A percentile compares a stretch with the other conserved stretches of the same genome.
Conservation (phyloP, 169 alveolate genomes). For the Cryptosporidium tyzzeri region DNA sequence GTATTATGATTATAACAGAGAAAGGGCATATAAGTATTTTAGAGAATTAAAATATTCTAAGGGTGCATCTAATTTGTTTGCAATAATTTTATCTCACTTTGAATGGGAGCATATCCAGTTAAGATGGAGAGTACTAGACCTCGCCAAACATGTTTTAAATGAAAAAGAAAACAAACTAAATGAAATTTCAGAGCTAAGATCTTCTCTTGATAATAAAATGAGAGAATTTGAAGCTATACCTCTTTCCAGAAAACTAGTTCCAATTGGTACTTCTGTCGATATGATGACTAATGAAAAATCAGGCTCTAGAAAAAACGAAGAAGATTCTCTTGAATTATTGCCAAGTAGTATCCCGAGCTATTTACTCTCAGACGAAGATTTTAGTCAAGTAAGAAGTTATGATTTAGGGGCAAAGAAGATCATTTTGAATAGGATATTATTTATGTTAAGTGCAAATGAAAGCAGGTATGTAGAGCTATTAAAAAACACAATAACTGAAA, state of each 20-base stretch:
- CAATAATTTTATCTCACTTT: conserved; percentile 47
- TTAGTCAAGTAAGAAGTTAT: conserved; percentile 23
- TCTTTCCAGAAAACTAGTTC: conserved; percentile 37
- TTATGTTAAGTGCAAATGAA: conserved; percentile 32
- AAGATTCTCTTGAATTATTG: conserved; percentile 18
- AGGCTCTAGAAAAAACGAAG: conserved; percentile 3
- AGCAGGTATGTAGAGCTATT: conserved; percentile 23
- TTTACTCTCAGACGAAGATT: conserved; percentile 46
- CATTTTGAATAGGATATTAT: conserved; percentile 9
- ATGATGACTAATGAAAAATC: conserved; percentile 6
- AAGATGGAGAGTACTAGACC: conserved; percentile 49
- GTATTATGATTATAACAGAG: conserved; percentile 62
- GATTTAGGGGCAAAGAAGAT: conserved; percentile 24
- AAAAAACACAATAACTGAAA: conserved; percentile 3
- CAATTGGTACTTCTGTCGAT: conserved; percentile 41
- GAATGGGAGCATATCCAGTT: conserved; percentile 72
- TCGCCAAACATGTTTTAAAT: conserved; percentile 6
- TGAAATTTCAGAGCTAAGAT: conserved; percentile 28
- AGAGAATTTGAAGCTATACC: conserved; percentile 51
- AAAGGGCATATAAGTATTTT: conserved; percentile 32
- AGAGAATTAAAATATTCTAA: conserved; percentile 19
- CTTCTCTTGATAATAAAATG: conserved; percentile 38
- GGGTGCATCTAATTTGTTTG: conserved; percentile 20
- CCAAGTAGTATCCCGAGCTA: conserved; percentile 48
- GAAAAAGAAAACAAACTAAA: conserved; percentile 32